Base-by-base conservation (phyloP, 768 basidiomycete species). In the Grammothele lineata region DNA sequence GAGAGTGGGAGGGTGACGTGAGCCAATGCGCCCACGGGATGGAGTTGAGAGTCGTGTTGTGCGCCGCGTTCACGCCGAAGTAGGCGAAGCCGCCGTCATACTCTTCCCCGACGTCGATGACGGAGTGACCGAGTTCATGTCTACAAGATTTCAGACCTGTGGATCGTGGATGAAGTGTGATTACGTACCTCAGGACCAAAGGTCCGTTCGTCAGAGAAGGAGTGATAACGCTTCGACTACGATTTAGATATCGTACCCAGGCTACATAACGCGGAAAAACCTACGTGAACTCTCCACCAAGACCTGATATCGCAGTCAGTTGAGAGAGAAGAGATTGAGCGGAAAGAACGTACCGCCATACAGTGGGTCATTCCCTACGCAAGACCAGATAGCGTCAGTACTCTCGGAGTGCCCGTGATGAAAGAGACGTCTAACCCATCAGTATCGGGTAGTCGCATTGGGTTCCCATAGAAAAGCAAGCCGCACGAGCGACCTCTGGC, bases 121-220 rank as follows among this genome's bases (percentile, higher is more conserved):
- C 78, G 19, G 85, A 87, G 64, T 91, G 87, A 0, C 87, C 87
- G 1, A 89, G 76, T 62, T 89, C 87, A 57, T 88, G 87, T 5
- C 65, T 66, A 25, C 10, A 12, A 36, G 12, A 22, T n/a, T 8
- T 18, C 3, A 32, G 19, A 18, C 19, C 32, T 23, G n/a, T 5
- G 25, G 18, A 8, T 22, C 19, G 8, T 6, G n/a, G 7, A 8
- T 1, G 12, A 26, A 3, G 25, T n/a, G 5, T n/a, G n/a, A 24
- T 8, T 6, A 37, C 45, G 0, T 34, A 66, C 67, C 86, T 76
- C 24, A 90, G 73, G 5, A 89, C 85, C 17, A 86, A 73, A 15
- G 85, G 77, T 0, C 87, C 87, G 44, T 89, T 91, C 11, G 79
- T 71, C 17, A 77, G 63, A 1, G 87, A 90, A 1, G 87, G 78